Evolutionary conservation across 345 rosid genomes (phyloP).

Genomic region (Pistacia vera): DNA sequence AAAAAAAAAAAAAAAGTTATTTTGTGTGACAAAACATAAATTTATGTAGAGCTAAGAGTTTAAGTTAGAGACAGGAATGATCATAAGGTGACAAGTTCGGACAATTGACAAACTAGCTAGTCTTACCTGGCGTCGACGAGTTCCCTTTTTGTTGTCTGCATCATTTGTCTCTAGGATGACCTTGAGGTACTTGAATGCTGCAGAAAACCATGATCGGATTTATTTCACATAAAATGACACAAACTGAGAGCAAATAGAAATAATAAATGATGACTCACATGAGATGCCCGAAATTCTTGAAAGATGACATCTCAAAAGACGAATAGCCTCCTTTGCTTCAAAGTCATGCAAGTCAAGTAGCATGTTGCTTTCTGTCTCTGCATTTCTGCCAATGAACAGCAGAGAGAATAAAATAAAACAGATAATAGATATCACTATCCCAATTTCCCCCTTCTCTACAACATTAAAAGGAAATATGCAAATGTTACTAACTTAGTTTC

Average conservation of each 20-base stretch:
- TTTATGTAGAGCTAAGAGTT: no score
- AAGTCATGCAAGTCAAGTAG: slow-evolving; percentile 42
- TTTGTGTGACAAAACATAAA: no score
- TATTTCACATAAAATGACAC: neutral
- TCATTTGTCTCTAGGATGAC: slow-evolving; percentile 41
- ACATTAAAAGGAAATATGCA: neutral
- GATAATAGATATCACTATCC: no score
- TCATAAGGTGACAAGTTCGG: neutral
- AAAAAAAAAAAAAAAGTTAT: neutral
- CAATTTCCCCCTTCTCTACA: neutral
- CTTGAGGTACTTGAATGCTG: slow-evolving; percentile 58
- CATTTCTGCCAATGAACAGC: slow-evolving; percentile 23
- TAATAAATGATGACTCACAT: slow-evolving; percentile 36
- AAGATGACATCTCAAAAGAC: slow-evolving; percentile 50
- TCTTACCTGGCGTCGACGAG: slow-evolving; percentile 51
- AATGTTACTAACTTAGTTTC: slow-evolving; percentile 44
- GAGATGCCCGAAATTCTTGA: slow-evolving; percentile 51
- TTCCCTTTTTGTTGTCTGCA: slow-evolving; percentile 44
- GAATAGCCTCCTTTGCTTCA: slow-evolving; percentile 46
- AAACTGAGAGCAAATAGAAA: slow-evolving; percentile 13
- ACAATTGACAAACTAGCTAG: neutral
- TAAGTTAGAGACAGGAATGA: neutral
- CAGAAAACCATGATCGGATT: neutral
- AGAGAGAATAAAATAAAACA: neutral
- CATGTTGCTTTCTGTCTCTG: slow-evolving; percentile 29